phyloP scores from a whole-genome alignment of 179 eudicot species.

The Heliamphora pulchella region DNA sequence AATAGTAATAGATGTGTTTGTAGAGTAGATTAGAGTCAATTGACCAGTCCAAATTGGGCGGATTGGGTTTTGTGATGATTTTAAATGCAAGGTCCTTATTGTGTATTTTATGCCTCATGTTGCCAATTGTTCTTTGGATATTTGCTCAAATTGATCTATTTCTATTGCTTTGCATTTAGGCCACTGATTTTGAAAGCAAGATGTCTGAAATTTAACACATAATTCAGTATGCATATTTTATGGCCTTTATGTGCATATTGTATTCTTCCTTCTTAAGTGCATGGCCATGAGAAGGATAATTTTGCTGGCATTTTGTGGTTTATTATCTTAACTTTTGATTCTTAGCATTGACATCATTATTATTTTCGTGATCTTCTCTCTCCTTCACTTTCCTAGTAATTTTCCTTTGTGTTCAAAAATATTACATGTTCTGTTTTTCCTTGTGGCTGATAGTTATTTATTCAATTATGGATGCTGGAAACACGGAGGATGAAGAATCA shows the following conservation, averaged over 20 bases:
- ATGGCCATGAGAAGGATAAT: not conserved
- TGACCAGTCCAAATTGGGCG: not conserved
- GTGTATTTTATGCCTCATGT: not conserved
- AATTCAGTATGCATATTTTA: not conserved
- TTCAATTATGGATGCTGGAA: conserved; percentile 35
- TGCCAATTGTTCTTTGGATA: not conserved
- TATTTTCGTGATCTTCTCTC: not conserved
- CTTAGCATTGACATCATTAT: not conserved
- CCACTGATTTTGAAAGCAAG: not conserved
- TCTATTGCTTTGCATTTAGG: not conserved
- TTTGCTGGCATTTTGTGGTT: not conserved
- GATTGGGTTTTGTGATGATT: not conserved
- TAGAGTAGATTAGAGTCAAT: not conserved
- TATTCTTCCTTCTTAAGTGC: not conserved
- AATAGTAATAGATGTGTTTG: not conserved
- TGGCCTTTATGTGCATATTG: not conserved
- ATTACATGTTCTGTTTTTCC: not conserved
- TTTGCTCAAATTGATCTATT: not conserved
- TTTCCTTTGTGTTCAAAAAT: not conserved
- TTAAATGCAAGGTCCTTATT: not conserved
- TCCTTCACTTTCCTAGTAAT: not conserved
- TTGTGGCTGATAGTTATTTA: conserved; percentile 4
- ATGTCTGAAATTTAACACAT: not conserved
- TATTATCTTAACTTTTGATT: not conserved
- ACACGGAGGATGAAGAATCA: conserved; percentile 29